Base-by-base conservation (phyloP, 768 basidiomycete species). In the Suillus occidentalis region DNA sequence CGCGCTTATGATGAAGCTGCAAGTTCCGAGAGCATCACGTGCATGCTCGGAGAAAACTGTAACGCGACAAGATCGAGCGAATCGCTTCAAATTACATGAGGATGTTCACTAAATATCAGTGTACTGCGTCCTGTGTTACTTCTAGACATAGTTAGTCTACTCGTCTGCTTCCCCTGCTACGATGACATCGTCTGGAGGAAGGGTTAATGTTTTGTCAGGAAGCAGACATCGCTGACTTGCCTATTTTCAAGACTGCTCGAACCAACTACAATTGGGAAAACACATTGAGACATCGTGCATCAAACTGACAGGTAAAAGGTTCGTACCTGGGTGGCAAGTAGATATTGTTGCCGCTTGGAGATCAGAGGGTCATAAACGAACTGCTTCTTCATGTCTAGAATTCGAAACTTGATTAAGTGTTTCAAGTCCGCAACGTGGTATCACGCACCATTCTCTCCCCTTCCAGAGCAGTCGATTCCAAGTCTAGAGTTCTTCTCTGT, bases 351-450 rank as follows among this genome's bases (percentile, higher is more conserved):
- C 72, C 97, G 82, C 80, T 99, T 99, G 49, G 95, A 95, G 77
- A 99, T 97, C 68, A 98, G 80, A 36, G 97, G 97, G 73, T 99
- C 97, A 70, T 96, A 95, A 50, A 99, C 96, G 71, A 95, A 94
- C 75, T 98, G 97, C 73, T 89, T 85, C 83, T 91, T 97, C 97
- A 99, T 99, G 71, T 99, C 97, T 98, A 73, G 16, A 20, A 8
- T 18, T 8, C 40, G 22, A 18, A 20, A 36, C 65, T 36, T 67
- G 61, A 61, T 43, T 28, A 36, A 16, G 22, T 25, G 36, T 59
- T 31, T 52, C 7, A 28, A 40, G 42, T 53, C 50, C 3, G 36
- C 34, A 64, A 8, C 56, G 16, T 39, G 45, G 28, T 55, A 63
- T 34, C 22, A 76, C 87, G 47, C 56, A 92, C 96, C 95, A 74